These are phyloP conservation scores for Emericellopsis cladophorae DNA, from an alignment of 2,329 filamentous ascomycete genomes.

Conservation along the genomic window DNA sequence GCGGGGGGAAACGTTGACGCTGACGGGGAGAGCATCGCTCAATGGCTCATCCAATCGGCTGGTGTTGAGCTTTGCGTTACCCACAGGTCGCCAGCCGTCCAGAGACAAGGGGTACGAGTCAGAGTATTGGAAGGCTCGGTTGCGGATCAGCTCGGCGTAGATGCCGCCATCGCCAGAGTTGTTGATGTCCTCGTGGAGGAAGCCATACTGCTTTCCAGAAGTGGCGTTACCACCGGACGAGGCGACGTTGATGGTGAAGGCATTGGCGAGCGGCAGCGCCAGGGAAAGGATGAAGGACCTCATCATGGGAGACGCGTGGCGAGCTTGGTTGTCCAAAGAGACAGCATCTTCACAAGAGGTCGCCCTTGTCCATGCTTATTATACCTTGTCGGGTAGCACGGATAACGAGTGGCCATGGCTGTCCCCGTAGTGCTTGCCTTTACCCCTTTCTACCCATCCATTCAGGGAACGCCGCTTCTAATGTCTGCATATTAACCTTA, in stretches of 20 bases:
- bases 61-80: slow-evolving; percentile 30
- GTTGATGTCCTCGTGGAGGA: slow-evolving; percentile 46
- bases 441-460: too few relatives aligned
- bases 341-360: too few relatives aligned
- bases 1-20: slow-evolving; percentile 29
- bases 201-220: slow-evolving; percentile 30
- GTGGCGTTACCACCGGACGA: slow-evolving; percentile 26
- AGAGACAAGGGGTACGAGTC: slow-evolving; percentile 27
- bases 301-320: slow-evolving; percentile 2
- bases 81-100: slow-evolving; percentile 29
- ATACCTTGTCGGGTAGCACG: too few relatives aligned
- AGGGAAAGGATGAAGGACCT: slow-evolving; percentile 9
- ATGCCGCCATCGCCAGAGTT: slow-evolving; percentile 61
- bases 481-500: too few relatives aligned
- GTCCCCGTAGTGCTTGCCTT: too few relatives aligned
- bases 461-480: too few relatives aligned
- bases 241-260: slow-evolving; percentile 22
- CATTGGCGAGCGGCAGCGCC: slow-evolving; percentile 7
- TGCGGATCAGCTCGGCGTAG: slow-evolving; percentile 58
- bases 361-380: too few relatives aligned
- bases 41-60: slow-evolving; percentile 32
- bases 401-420: too few relatives aligned
- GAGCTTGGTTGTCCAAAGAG: too few relatives aligned
- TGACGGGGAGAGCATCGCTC: slow-evolving; percentile 37
- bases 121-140: slow-evolving; percentile 54